Percentiles rank a stretch among this genome's conserved stretches.
phyloP scores from a whole-genome alignment of 129 eudicot genomes.

The Flaveria robusta region DNA sequence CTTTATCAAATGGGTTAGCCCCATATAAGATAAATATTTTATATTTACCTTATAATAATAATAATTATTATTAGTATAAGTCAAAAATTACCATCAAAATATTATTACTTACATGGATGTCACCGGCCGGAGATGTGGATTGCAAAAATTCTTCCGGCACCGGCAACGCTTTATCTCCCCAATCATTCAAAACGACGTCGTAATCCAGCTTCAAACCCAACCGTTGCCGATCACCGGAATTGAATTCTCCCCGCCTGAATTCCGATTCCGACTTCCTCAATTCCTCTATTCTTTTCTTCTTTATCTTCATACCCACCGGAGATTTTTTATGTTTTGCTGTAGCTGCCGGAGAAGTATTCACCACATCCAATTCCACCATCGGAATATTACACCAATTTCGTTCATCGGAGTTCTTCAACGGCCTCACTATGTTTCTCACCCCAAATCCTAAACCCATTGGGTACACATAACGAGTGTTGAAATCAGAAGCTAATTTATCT shows the following conservation, averaged over 20 bases:
- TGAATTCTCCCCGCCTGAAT: not conserved
- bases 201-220: conserved; percentile 62
- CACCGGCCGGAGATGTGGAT: conserved; percentile 40
- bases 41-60: too few species aligned
- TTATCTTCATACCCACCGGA: conserved; percentile 10
- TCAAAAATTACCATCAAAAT: too few species aligned
- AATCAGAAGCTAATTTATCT: not conserved
- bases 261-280: not conserved
- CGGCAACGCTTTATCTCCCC: conserved; percentile 72
- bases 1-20: too few species aligned
- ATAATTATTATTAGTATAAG: too few species aligned
- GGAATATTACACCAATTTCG: conserved; percentile 63
- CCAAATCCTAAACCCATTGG: conserved; percentile 80
- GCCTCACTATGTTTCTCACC: conserved; percentile 53
- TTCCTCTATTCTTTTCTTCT: conserved; percentile 53
- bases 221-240: conserved; percentile 28
- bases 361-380: conserved; percentile 56
- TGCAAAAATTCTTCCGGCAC: conserved; percentile 59
- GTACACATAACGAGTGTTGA: conserved; percentile 48
- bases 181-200: conserved; percentile 60
- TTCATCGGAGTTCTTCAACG: conserved; percentile 55
- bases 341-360: conserved; percentile 38
- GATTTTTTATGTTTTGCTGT: conserved; percentile 26
- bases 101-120: conserved; percentile 61
- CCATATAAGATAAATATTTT: too few species aligned